Base-by-base conservation (phyloP, 176 grass and related monocot genomes). In the Microstegium vimineum region DNA sequence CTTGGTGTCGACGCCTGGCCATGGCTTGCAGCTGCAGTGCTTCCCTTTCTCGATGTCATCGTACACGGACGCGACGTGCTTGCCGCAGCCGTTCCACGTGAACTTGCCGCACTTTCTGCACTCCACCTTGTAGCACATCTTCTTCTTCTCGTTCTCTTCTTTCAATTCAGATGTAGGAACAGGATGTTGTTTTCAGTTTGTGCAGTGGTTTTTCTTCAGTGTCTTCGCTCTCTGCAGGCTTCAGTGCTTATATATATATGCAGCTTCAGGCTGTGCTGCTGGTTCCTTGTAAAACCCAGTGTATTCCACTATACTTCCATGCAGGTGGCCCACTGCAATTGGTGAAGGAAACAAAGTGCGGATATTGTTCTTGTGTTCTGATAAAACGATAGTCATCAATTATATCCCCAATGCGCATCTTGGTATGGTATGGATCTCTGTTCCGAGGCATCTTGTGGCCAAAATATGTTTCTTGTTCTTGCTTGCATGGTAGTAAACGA, bases 71-170 rank as follows among this genome's bases (percentile, higher is more conserved):
- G 36, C 25, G 15, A 62, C 87, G 7, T 92, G 90, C 14, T 86
- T 49, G 49, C 80, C 87, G 13, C 90, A 92, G 8, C 90, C 90
- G 10, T 73, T 81, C 90, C 90, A 84, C 34, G 75, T 92, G 75
- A 86, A 64, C 80, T 89, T 86, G 62, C 86, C 75, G 37, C 86
- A 92, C 46, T 72, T 82, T 54, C 79, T 80, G 65, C 90, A 92
- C n/a, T 92, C 83, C 71, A 68, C 79, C 75, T 83, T 89, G 25
- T 46, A 60, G 62, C 90, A 92, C 87, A 92, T 92, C 78, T 15
- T 22, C 45, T n/a, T n/a, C n/a, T n/a, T n/a, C n/a, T 42, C n/a
- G n/a, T n/a, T n/a, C n/a, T n/a, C 8, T 57, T 57, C 22, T 26
- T 26, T 60, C 9, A 26, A 5, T 60, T 60, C 56, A 47, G 52